Evolutionary conservation across 176 grass and related monocot species (phyloP).

Genomic region (Juncus effusus): DNA sequence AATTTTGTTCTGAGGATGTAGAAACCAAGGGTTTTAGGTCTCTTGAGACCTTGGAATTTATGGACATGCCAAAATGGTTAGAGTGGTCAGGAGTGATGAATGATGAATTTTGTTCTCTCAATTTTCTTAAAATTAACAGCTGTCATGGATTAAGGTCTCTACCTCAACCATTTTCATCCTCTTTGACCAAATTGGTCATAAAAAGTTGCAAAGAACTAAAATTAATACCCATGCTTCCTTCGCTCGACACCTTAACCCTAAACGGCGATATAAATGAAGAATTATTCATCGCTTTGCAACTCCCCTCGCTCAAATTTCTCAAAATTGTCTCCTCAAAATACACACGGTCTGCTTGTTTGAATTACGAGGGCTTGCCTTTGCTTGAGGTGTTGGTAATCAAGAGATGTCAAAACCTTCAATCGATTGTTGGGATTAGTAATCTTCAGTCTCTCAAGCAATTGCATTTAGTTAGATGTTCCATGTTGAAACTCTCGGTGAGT

Average conservation of each 20-base stretch:
- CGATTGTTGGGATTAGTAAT: neutral
- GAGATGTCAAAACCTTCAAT: conserved; percentile 11
- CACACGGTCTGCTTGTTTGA: neutral
- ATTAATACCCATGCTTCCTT: neutral
- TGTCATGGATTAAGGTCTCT: conserved; percentile 22
- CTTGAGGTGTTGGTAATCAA: conserved; percentile 3
- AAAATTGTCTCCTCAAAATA: conserved; percentile 12
- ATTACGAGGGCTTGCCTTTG: neutral
- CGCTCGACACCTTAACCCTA: neutral
- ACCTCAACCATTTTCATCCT: conserved; percentile 10
- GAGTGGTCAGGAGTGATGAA: conserved; percentile 32
- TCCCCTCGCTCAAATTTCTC: conserved; percentile 6
- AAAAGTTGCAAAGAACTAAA: neutral
- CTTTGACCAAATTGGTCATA: conserved; percentile 29
- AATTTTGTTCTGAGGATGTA: conserved; percentile 28
- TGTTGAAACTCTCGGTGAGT: neutral
- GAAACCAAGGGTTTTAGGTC: conserved; percentile 24
- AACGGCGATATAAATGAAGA: neutral
- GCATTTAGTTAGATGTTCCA: neutral
- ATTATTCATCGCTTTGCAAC: neutral
- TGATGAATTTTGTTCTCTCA: conserved; percentile 30
- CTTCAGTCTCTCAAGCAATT: conserved; percentile 8
- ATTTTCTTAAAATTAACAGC: conserved; percentile 18
- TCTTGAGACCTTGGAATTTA: conserved; percentile 30
- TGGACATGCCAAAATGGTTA: conserved; percentile 31